These are phyloP conservation scores for Beta vulgaris DNA, from an alignment of 148 eudicot genomes.

Conservation along the genomic window DNA sequence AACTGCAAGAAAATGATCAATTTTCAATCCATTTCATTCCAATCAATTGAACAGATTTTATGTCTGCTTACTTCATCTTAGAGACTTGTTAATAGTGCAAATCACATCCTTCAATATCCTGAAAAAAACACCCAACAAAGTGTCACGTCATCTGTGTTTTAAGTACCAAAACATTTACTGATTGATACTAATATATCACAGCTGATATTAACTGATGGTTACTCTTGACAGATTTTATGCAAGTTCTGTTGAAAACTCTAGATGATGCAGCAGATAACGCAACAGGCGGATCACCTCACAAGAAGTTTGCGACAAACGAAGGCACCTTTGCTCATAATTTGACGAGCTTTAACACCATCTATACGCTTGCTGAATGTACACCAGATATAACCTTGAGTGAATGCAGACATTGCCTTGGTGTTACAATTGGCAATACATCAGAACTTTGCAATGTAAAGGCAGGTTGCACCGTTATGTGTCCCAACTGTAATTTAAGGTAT, in stretches of 20 bases:
- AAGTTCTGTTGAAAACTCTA: constrained; percentile 15
- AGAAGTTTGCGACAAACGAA: constrained; percentile 27
- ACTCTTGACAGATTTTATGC: constrained; percentile 27
- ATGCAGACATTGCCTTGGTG: constrained; percentile 21
- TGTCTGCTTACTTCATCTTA: no score
- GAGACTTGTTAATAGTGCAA: no score
- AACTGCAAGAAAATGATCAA: no score
- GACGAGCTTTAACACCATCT: constrained; percentile 19
- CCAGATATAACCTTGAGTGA: constrained; percentile 28
- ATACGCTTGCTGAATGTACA: constrained; percentile 32
- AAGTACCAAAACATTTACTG: no score
- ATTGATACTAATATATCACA: no score
- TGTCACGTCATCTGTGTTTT: no score
- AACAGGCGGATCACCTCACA: constrained; percentile 13
- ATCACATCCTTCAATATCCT: no score
- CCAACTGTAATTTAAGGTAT: constrained; percentile 29
- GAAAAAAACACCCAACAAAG: no score
- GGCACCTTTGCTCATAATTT: constrained; percentile 17
- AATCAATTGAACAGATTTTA: no score
- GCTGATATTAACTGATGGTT: no score
- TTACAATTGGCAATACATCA: constrained; percentile 24
- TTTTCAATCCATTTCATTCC: no score
- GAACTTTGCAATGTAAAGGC: constrained; percentile 31
- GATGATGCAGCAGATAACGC: not conserved
- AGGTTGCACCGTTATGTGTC: constrained; percentile 35